phyloP scores from a whole-genome alignment of 169 alveolate species.

The Eimeria necatrix region DNA sequence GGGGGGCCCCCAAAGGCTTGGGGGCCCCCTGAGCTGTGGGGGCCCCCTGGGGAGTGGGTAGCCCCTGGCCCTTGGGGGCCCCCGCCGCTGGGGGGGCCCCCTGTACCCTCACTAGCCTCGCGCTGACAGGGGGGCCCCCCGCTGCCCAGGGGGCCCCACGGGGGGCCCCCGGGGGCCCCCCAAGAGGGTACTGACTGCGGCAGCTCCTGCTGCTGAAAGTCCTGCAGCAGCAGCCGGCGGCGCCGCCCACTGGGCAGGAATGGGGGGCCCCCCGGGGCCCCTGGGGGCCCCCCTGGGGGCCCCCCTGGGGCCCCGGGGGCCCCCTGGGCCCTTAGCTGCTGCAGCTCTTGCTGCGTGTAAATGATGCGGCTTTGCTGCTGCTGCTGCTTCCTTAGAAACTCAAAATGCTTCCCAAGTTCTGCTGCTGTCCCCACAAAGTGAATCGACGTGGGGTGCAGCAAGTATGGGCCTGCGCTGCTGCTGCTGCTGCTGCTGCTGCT shows the following conservation, averaged over 20 bases:
- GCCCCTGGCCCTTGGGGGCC: not conserved
- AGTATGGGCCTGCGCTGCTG: not conserved
- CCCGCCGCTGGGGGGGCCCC: too few species aligned
- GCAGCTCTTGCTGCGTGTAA: not conserved
- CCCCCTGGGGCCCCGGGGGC: too few species aligned
- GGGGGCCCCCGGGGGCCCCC: conserved; percentile 4
- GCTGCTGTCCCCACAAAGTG: not conserved
- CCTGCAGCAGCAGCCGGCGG: not conserved
- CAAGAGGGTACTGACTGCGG: not conserved
- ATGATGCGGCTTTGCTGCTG: conserved; percentile 25
- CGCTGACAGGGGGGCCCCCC: not conserved
- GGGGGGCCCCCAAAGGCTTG: too few species aligned
- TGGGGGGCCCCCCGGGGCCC: not conserved
- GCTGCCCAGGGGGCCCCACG: not conserved
- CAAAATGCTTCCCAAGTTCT: not conserved
- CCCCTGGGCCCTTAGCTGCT: not conserved
- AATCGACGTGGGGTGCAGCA: not conserved
- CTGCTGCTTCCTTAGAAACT: conserved; percentile 23
- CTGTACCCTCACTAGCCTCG: not conserved
- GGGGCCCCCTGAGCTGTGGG: too few species aligned
- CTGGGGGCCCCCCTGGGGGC: too few species aligned
- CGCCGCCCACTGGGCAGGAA: not conserved
- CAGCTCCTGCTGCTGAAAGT: not conserved
- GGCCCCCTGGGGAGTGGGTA: too few species aligned
- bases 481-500: not conserved